Conservation (phyloP, 2,329 filamentous ascomycete species). For the Monosporascus sp. region DNA sequence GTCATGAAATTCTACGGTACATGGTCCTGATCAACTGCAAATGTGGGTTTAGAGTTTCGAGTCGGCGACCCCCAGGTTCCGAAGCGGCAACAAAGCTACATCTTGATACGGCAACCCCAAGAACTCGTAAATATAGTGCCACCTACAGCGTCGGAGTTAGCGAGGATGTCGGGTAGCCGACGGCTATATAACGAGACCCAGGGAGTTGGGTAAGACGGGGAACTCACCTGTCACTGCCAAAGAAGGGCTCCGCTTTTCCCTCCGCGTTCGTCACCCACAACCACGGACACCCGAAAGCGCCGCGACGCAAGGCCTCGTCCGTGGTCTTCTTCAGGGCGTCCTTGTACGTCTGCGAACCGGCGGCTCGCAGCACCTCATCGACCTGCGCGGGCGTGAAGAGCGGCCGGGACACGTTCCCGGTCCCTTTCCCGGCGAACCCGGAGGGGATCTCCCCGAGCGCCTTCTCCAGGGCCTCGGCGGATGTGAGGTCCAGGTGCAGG, state of each 20-base stretch:
- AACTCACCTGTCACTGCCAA: conserved; percentile 65
- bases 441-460: conserved; percentile 12
- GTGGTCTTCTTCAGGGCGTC: conserved; percentile 51
- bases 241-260: conserved; percentile 63
- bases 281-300: conserved; percentile 77
- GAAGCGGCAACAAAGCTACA: conserved; percentile 37
- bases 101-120: conserved; percentile 57
- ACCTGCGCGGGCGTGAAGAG: conserved; percentile 51
- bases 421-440: conserved; percentile 2
- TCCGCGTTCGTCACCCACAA: conserved; percentile 58
- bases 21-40: no score
- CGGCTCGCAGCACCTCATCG: conserved; percentile 48
- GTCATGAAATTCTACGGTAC: no score
- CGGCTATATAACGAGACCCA: neutral
- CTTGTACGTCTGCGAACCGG: conserved; percentile 41
- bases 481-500: conserved; percentile 15
- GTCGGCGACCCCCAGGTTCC: conserved; percentile 11
- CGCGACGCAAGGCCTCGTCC: conserved; percentile 54
- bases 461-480: conserved; percentile 5
- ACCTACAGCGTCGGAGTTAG: conserved; percentile 35
- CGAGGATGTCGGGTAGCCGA: neutral
- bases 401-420: conserved; percentile 13
- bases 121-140: conserved; percentile 64
- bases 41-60: conserved; percentile 26
- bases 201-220: neutral